A percentile compares a stretch with the other conserved stretches of the same genome.
phyloP scores from a whole-genome alignment of 176 grass and related monocot genomes.

The Hsuehochloa calcarea region DNA sequence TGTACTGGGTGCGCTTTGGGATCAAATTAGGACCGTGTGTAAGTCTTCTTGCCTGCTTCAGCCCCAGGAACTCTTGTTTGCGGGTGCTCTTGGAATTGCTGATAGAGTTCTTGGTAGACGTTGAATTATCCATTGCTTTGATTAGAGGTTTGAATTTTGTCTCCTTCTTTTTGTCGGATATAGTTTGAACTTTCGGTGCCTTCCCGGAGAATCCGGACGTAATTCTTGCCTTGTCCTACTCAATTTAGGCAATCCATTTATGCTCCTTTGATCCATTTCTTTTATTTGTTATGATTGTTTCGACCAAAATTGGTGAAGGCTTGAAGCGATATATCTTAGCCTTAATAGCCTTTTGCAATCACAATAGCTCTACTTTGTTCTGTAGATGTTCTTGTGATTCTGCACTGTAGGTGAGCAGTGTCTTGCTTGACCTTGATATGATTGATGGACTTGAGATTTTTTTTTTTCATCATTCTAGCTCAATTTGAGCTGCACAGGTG shows the following conservation, averaged over 20 bases:
- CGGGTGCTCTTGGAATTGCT: neutral
- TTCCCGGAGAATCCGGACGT: conserved; percentile 5
- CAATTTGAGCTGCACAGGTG: neutral
- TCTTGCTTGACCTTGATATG: neutral
- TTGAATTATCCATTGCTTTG: conserved; percentile 13
- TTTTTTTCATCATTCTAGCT: neutral
- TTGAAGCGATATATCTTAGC: neutral
- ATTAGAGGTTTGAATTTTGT: conserved; percentile 15
- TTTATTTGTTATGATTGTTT: neutral
- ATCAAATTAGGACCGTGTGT: neutral
- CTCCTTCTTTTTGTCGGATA: neutral
- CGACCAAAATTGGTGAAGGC: neutral
- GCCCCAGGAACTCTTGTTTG: neutral
- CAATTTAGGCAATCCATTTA: neutral
- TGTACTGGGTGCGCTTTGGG: neutral
- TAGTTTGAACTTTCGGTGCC: neutral
- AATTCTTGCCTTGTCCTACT: conserved; percentile 40
- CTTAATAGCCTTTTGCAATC: neutral
- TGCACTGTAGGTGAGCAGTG: neutral
- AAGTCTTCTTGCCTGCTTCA: neutral
- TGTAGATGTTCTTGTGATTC: conserved; percentile 11
- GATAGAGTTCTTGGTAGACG: neutral
- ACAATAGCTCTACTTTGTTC: neutral
- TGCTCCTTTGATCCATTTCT: conserved; percentile 13
- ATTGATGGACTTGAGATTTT: neutral